A percentile compares a stretch with the other conserved stretches of the same genome.
phyloP scores from a whole-genome alignment of 768 basidiomycete genomes.

The Boletellus ananas region DNA sequence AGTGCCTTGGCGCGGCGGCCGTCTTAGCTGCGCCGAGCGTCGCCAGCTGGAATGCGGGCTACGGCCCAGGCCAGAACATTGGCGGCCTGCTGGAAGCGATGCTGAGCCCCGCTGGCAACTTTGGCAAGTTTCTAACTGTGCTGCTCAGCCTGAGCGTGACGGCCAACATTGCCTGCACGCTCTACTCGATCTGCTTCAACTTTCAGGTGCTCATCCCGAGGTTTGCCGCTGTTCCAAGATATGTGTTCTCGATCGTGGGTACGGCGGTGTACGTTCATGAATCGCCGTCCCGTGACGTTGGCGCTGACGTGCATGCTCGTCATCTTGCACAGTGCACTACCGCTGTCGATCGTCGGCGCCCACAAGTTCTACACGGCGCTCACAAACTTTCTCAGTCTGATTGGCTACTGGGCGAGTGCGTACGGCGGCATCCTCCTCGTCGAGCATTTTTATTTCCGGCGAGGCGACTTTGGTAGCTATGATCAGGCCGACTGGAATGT shows the following conservation, averaged over 20 bases:
- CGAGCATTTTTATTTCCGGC: constrained; percentile 67
- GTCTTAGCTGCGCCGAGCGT: constrained; percentile 53
- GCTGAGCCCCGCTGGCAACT: constrained; percentile 56
- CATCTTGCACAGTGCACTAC: constrained; percentile 47
- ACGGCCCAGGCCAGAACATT: constrained; percentile 49
- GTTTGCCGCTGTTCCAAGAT: constrained; percentile 58
- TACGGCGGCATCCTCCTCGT: constrained; percentile 57
- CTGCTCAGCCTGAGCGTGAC: constrained; percentile 73
- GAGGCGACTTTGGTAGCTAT: constrained; percentile 46
- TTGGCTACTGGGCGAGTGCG: constrained; percentile 58
- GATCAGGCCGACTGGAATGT: constrained; percentile 49
- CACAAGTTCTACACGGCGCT: constrained; percentile 61
- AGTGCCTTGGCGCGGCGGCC: constrained; percentile 67
- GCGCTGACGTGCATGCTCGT: constrained; percentile 6
- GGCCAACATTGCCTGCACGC: constrained; percentile 76
- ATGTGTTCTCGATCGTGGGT: constrained; percentile 62
- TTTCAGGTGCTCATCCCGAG: constrained; percentile 66
- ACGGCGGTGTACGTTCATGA: constrained; percentile 56
- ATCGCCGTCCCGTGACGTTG: background rate
- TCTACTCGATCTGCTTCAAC: constrained; percentile 77
- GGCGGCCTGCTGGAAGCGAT: constrained; percentile 65
- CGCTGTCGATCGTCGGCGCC: constrained; percentile 66
- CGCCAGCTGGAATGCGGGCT: constrained; percentile 53
- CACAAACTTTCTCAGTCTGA: constrained; percentile 64
- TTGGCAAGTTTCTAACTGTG: constrained; percentile 70